Evolutionary conservation across 169 alveolate species (phyloP).

Genomic region (Plasmodium chabaudi): DNA sequence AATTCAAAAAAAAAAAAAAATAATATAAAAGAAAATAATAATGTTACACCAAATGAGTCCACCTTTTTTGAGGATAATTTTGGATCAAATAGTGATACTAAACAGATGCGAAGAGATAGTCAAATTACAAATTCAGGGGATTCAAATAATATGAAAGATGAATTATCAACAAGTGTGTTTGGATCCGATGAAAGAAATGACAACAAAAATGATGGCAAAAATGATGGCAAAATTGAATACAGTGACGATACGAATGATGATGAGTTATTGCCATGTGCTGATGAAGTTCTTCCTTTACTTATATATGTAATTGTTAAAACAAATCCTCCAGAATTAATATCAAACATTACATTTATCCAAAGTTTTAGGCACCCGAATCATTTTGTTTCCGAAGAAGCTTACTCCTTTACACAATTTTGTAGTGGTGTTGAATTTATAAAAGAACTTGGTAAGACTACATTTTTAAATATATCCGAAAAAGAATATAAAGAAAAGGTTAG

Average conservation of each 20-base stretch:
- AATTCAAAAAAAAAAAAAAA: neutral
- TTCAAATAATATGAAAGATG: no score
- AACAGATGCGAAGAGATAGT: no score
- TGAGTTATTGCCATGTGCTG: conserved; percentile 86
- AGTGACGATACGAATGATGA: neutral
- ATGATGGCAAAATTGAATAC: neutral
- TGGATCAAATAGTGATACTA: no score
- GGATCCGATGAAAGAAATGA: no score
- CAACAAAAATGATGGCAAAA: neutral
- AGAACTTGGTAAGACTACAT: conserved; percentile 74
- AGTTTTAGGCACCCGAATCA: conserved; percentile 87
- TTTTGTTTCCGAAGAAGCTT: conserved; percentile 88
- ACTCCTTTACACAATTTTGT: conserved; percentile 87
- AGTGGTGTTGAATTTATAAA: conserved; percentile 88
- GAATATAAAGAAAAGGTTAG: conserved; percentile 71
- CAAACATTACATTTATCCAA: conserved; percentile 86
- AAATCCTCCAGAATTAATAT: conserved; percentile 87
- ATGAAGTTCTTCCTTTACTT: conserved; percentile 88
- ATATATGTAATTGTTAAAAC: conserved; percentile 86
- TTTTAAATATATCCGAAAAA: conserved; percentile 72
- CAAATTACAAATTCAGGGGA: no score
- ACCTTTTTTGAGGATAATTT: no score
- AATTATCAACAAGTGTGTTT: no score
- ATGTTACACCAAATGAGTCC: neutral
- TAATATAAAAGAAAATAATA: neutral